Percentiles rank a stretch among this genome's conserved stretches.
Conservation (phyloP, 2,329 filamentous ascomycete genomes). For the Raffaelea ambrosiae region DNA sequence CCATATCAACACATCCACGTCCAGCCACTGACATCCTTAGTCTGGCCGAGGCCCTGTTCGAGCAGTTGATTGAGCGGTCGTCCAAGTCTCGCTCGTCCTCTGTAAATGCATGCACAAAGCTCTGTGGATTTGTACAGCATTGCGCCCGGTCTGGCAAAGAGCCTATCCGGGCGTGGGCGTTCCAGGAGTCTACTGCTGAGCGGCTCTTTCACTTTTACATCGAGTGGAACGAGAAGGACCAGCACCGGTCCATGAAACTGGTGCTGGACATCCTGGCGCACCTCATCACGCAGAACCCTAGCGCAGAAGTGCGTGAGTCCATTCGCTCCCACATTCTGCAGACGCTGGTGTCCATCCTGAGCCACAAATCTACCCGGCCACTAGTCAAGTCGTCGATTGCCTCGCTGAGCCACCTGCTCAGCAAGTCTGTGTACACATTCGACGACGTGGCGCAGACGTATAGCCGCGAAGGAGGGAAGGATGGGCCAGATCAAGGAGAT, state of each 20-base stretch:
- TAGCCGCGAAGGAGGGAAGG: constrained; percentile 16
- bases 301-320: constrained; percentile 22
- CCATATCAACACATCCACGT: too few species aligned
- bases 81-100: constrained; percentile 46
- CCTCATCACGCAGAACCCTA: constrained; percentile 42
- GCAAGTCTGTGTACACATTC: constrained; percentile 47
- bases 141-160: constrained; percentile 29
- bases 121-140: constrained; percentile 55
- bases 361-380: constrained; percentile 50
- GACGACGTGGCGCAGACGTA: constrained; percentile 37
- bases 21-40: too few species aligned
- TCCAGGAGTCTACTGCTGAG: constrained; percentile 36
- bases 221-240: constrained; percentile 59
- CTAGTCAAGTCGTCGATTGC: constrained; percentile 63
- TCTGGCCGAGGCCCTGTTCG: constrained; percentile 27
- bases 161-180: constrained; percentile 39
- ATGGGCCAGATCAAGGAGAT: constrained; percentile 4
- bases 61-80: constrained; percentile 37
- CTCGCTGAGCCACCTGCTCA: constrained; percentile 55
- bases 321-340: constrained; percentile 39
- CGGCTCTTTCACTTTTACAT: constrained; percentile 54
- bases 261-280: constrained; percentile 49
- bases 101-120: constrained; percentile 48
- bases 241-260: constrained; percentile 54
- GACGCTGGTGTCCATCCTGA: constrained; percentile 49